These are phyloP conservation scores for Fusarium tjaetaba DNA, from an alignment of 2,329 filamentous ascomycete genomes.

Conservation along the genomic window DNA sequence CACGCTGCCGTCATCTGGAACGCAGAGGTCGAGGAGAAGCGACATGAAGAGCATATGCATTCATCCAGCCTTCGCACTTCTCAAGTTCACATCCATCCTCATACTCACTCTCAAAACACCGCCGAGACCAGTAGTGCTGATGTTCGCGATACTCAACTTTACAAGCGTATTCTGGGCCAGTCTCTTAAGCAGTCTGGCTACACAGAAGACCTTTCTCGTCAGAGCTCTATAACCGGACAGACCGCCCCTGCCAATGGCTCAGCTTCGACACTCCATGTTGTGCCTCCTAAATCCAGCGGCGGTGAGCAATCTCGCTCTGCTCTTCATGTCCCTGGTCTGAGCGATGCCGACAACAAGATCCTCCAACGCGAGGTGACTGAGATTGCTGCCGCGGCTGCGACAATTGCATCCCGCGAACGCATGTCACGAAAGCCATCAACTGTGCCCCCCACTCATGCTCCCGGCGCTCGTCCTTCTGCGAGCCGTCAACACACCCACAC, in stretches of 20 bases:
- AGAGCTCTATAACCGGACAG: slow-evolving; percentile 51
- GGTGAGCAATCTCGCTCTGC: slow-evolving; percentile 53
- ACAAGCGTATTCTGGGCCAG: slow-evolving; percentile 92
- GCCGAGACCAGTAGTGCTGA: slow-evolving; percentile 66
- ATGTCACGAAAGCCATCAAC: slow-evolving; percentile 53
- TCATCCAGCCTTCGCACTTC: slow-evolving; percentile 48
- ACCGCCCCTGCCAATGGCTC: slow-evolving; percentile 54
- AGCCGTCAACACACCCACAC: slow-evolving; percentile 47
- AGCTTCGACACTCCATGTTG: slow-evolving; percentile 72
- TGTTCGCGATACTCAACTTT: slow-evolving; percentile 87
- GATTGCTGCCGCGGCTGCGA: slow-evolving; percentile 90
- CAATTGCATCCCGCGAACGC: slow-evolving; percentile 82
- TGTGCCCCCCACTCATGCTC: slow-evolving; percentile 33
- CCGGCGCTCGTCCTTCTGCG: slow-evolving; percentile 38
- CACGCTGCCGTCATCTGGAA: slow-evolving; percentile 99
- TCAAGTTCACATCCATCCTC: slow-evolving; percentile 48
- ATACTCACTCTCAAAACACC: slow-evolving; percentile 51
- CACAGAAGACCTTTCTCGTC: slow-evolving; percentile 56
- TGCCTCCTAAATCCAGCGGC: slow-evolving; percentile 72
- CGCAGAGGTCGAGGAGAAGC: slow-evolving; percentile 81
- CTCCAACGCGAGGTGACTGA: slow-evolving; percentile 90
- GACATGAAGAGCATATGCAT: slow-evolving; percentile 63
- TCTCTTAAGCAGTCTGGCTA: slow-evolving; percentile 86
- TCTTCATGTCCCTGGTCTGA: slow-evolving; percentile 73
- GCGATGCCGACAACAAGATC: slow-evolving; percentile 81